Percentiles rank a stretch among this genome's conserved stretches.
Conservation (phyloP, 305 asterid genomes). For the Fraxinus floribunda region DNA sequence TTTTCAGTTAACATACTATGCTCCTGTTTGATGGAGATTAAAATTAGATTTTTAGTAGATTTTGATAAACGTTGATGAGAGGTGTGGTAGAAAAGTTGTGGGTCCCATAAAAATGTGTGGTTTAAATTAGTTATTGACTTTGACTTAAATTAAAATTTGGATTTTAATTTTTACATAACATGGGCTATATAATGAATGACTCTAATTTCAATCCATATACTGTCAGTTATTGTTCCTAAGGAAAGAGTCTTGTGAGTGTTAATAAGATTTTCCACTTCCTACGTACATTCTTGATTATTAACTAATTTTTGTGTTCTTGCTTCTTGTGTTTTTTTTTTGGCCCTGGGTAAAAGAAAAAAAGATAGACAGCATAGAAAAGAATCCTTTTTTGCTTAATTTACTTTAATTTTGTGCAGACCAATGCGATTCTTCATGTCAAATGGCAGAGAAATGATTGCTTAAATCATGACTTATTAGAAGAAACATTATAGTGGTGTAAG, state of each 20-base stretch:
- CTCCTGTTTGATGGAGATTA: too few relatives aligned
- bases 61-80: too few relatives aligned
- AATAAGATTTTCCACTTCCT: background rate
- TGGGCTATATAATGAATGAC: background rate
- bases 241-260: background rate
- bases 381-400: background rate
- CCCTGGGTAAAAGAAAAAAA: background rate
- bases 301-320: background rate
- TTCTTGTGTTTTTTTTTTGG: background rate
- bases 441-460: conserved; percentile 12
- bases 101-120: too few relatives aligned
- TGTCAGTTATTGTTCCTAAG: conserved; percentile 1
- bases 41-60: too few relatives aligned
- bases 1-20: background rate
- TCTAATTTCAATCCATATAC: background rate
- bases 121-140: too few relatives aligned
- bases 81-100: too few relatives aligned
- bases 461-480: conserved; percentile 9
- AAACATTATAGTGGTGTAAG: background rate
- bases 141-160: too few relatives aligned
- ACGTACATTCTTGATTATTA: background rate
- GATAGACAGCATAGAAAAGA: background rate
- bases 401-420: background rate
- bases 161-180: too few relatives aligned
- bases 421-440: conserved; percentile 1